phyloP scores from a whole-genome alignment of 352 stramenopile species.

The Pythium periplocum region DNA sequence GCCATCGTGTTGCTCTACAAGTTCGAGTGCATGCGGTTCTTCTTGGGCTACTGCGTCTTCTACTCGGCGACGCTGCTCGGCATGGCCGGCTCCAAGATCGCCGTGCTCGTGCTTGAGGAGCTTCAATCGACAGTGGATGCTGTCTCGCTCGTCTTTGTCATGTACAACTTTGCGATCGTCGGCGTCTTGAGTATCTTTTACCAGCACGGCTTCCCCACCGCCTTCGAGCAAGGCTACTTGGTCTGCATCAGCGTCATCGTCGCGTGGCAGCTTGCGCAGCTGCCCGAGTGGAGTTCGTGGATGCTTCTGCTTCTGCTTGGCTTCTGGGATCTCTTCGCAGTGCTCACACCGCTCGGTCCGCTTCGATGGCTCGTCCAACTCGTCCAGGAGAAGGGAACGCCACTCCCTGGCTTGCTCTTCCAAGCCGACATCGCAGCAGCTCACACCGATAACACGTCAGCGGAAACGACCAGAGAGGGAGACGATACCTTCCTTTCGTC shows the following conservation, averaged over 20 bases:
- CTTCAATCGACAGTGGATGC: conserved; percentile 49
- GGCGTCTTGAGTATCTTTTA: conserved; percentile 86
- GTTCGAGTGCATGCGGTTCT: conserved; percentile 70
- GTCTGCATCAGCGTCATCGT: conserved; percentile 93
- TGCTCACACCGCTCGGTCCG: conserved; percentile 93
- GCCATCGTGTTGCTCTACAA: conserved; percentile 82
- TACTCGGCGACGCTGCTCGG: conserved; percentile 68
- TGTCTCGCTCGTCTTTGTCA: conserved; percentile 56
- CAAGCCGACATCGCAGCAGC: conserved; percentile 76
- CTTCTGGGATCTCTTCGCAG: conserved; percentile 97
- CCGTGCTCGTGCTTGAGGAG: conserved; percentile 54
- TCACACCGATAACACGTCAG: conserved; percentile 18
- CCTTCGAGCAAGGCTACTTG: conserved; percentile 89
- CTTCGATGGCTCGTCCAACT: conserved; percentile 92
- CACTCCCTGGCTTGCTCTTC: conserved; percentile 93
- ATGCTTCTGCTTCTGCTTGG: conserved; percentile 90
- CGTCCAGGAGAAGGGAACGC: conserved; percentile 84
- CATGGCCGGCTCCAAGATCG: conserved; percentile 64
- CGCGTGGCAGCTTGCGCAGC: conserved; percentile 93
- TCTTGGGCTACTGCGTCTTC: conserved; percentile 72
- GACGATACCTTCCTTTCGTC: background rate
- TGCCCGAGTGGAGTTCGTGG: conserved; percentile 92
- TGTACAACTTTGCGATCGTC: conserved; percentile 88
- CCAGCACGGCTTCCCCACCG: conserved; percentile 66
- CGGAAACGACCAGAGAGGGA: background rate